Percentiles rank a stretch among this genome's conserved stretches.
Conservation (phyloP, 2,329 filamentous ascomycete species). For the Epichloe glyceriae region DNA sequence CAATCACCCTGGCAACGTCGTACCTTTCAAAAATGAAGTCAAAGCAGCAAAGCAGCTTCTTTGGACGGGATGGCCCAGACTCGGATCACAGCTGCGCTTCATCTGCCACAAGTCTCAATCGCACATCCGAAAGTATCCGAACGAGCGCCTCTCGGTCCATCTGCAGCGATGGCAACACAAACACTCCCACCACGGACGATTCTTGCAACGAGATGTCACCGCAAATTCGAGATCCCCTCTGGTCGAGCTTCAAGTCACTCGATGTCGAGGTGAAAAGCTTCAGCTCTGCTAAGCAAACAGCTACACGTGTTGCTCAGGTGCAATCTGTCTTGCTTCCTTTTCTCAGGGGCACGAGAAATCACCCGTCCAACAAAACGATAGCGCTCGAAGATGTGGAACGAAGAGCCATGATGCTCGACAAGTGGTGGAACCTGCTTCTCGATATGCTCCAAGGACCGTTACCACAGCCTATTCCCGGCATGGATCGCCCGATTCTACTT, state of each 20-base stretch:
- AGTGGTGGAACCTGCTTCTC: slow-evolving; percentile 78
- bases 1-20: slow-evolving; percentile 30
- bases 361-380: slow-evolving; percentile 51
- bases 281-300: slow-evolving; percentile 52
- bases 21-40: slow-evolving; percentile 38
- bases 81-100: slow-evolving; percentile 33
- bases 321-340: slow-evolving; percentile 64
- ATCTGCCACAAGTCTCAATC: slow-evolving; percentile 31
- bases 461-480: slow-evolving; percentile 61
- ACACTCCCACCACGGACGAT: slow-evolving; percentile 27
- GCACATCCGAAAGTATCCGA: slow-evolving; percentile 25
- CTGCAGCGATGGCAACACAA: slow-evolving; percentile 25
- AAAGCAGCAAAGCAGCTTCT: slow-evolving; percentile 32
- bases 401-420: slow-evolving; percentile 66
- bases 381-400: slow-evolving; percentile 73
- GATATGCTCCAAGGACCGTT: slow-evolving; percentile 64
- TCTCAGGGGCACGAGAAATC: slow-evolving; percentile 53
- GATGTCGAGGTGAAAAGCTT: slow-evolving; percentile 44
- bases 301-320: slow-evolving; percentile 64
- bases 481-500: slow-evolving; percentile 69
- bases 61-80: slow-evolving; percentile 21
- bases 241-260: slow-evolving; percentile 40
- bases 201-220: slow-evolving; percentile 32
- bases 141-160: slow-evolving; percentile 25
- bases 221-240: slow-evolving; percentile 37